Percentiles rank a stretch among this genome's conserved stretches.
Conservation (phyloP, 2,329 filamentous ascomycete genomes). For the Calonectria pteridis region DNA sequence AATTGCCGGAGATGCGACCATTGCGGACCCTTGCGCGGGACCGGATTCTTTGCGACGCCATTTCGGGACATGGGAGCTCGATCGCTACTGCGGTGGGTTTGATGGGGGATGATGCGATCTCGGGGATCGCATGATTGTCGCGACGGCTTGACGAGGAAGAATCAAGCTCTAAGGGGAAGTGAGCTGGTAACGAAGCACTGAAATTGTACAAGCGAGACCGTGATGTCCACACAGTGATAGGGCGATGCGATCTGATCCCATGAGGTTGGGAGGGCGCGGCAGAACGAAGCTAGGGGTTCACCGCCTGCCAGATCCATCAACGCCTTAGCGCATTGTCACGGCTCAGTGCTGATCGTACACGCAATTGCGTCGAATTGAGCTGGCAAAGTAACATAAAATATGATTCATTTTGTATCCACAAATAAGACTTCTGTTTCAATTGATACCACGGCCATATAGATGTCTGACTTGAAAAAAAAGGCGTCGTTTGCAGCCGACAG, state of each 20-base stretch:
- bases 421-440: not conserved
- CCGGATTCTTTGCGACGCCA: constrained; percentile 42
- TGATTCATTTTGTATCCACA: not conserved
- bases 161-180: not conserved
- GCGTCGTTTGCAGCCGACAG: not conserved
- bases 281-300: constrained; percentile 42
- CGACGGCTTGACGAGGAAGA: constrained; percentile 22
- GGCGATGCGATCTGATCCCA: constrained; percentile 29
- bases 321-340: not conserved
- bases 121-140: constrained; percentile 40
- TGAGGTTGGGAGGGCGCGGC: constrained; percentile 39
- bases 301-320: constrained; percentile 42
- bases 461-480: not conserved
- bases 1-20: constrained; percentile 68
- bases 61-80: constrained; percentile 46
- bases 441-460: not conserved
- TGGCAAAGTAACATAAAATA: not conserved
- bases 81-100: constrained; percentile 37
- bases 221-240: constrained; percentile 14
- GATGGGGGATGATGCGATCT: constrained; percentile 31
- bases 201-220: constrained; percentile 25
- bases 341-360: not conserved
- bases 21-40: constrained; percentile 59
- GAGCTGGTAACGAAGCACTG: constrained; percentile 15
- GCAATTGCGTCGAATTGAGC: not conserved